Conservation (phyloP, 2,329 filamentous ascomycete genomes). For the Daldinia sp. region DNA sequence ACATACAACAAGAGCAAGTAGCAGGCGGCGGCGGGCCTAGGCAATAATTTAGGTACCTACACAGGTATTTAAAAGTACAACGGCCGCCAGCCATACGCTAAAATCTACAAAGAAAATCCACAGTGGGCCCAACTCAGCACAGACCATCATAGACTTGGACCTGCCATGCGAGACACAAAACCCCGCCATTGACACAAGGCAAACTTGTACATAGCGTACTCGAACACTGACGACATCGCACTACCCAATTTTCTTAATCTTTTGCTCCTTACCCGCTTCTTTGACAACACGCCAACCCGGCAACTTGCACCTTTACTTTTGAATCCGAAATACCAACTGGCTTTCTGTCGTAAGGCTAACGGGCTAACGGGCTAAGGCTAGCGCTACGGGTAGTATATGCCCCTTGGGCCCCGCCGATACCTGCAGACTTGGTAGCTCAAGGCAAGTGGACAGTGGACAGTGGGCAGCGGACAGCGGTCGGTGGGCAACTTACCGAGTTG, state of each 20-base stretch:
- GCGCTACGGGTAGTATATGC: not conserved
- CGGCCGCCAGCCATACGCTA: not conserved
- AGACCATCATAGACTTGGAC: constrained; percentile 19
- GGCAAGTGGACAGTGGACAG: not conserved
- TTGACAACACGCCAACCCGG: constrained; percentile 21
- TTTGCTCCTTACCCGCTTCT: constrained; percentile 14
- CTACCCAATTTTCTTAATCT: constrained; percentile 22
- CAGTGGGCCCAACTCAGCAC: constrained; percentile 19
- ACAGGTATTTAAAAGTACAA: not conserved
- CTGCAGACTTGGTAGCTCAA: not conserved
- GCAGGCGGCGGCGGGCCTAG: too few species aligned
- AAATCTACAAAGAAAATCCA: not conserved
- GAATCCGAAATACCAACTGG: not conserved
- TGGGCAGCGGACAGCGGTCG: too few species aligned
- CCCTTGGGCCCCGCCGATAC: not conserved
- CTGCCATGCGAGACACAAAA: constrained; percentile 41
- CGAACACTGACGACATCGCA: constrained; percentile 39
- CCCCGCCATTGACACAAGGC: constrained; percentile 42
- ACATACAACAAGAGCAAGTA: too few species aligned
- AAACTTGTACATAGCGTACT: constrained; percentile 26
- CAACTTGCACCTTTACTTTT: constrained; percentile 8
- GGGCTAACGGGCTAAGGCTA: not conserved
- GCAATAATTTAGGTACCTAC: not conserved
- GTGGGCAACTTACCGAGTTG: not conserved
- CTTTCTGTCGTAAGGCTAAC: not conserved